These are phyloP conservation scores for Annona cherimola DNA, from an alignment of 164 flowering plant species.

Conservation along the genomic window DNA sequence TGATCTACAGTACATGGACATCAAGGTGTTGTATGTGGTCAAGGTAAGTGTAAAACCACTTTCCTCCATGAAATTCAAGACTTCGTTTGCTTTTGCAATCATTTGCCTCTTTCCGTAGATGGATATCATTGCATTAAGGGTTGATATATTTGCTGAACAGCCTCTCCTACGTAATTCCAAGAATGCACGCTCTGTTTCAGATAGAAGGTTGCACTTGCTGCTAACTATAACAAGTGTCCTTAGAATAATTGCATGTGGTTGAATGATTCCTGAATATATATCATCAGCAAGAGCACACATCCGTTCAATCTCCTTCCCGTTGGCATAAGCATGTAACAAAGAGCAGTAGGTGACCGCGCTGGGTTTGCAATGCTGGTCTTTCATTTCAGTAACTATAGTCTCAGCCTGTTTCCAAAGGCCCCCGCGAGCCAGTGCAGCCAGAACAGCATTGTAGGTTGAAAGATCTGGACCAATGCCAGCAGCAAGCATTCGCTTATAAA, in stretches of 20 bases:
- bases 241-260: constrained; percentile 53
- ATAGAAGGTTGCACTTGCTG: constrained; percentile 72
- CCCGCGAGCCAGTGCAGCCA: constrained; percentile 86
- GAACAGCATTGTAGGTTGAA: constrained; percentile 84
- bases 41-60: constrained; percentile 75
- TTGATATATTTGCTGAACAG: constrained; percentile 54
- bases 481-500: constrained; percentile 66
- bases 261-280: constrained; percentile 60
- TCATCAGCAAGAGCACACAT: constrained; percentile 66
- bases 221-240: constrained; percentile 80
- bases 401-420: constrained; percentile 91
- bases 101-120: constrained; percentile 82
- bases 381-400: constrained; percentile 78
- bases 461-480: constrained; percentile 74
- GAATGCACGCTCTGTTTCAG: constrained; percentile 76
- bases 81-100: constrained; percentile 61
- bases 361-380: constrained; percentile 60
- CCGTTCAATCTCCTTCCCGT: constrained; percentile 63
- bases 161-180: constrained; percentile 57
- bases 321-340: constrained; percentile 87
- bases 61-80: constrained; percentile 59
- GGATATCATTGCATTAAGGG: constrained; percentile 81
- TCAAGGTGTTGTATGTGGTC: constrained; percentile 86
- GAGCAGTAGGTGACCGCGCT: constrained; percentile 72
- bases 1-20: constrained; percentile 77